phyloP scores from a whole-genome alignment of 2,329 filamentous ascomycete species.

The Aquanectria penicillioides region DNA sequence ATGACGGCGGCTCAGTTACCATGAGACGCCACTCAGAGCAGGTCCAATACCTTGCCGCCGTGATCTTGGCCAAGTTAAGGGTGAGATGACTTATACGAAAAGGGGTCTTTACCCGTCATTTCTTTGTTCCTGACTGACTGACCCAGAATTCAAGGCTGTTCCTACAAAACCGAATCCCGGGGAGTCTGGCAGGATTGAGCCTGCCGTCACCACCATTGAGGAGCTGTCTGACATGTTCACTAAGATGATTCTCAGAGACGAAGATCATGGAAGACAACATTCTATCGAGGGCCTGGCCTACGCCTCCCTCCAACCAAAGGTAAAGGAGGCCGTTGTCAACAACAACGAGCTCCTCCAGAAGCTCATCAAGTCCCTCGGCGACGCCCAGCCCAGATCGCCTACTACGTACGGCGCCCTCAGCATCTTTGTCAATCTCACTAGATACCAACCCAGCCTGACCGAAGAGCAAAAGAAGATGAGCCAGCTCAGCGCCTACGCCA shows the following conservation, averaged over 20 bases:
- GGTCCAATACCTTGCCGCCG: conserved; percentile 74
- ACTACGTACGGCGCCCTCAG: conserved; percentile 87
- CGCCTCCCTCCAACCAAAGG: conserved; percentile 82
- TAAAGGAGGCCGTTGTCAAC: conserved; percentile 82
- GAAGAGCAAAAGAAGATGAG: conserved; percentile 94
- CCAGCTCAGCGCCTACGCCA: conserved; percentile 93
- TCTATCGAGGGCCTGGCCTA: conserved; percentile 93
- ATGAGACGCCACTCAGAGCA: conserved; percentile 70
- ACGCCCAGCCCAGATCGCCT: conserved; percentile 71
- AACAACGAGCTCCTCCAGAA: conserved; percentile 75
- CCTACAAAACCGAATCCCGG: conserved; percentile 53
- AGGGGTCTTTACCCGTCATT: background rate
- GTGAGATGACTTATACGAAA: conserved; percentile 49
- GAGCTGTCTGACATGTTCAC: conserved; percentile 73
- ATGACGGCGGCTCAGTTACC: conserved; percentile 66
- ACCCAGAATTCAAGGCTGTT: conserved; percentile 64
- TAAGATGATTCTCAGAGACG: conserved; percentile 70
- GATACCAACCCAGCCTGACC: conserved; percentile 79
- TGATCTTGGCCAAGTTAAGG: conserved; percentile 78
- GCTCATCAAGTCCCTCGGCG: conserved; percentile 71
- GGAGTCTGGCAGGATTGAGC: conserved; percentile 56
- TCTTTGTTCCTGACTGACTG: conserved; percentile 56
- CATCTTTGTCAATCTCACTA: conserved; percentile 85
- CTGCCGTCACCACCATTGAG: conserved; percentile 70
- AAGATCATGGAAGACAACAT: conserved; percentile 69